Percentiles rank a stretch among this genome's conserved stretches.
phyloP scores from a whole-genome alignment of 2,329 filamentous ascomycete species.

The Calonectria ilicicola region DNA sequence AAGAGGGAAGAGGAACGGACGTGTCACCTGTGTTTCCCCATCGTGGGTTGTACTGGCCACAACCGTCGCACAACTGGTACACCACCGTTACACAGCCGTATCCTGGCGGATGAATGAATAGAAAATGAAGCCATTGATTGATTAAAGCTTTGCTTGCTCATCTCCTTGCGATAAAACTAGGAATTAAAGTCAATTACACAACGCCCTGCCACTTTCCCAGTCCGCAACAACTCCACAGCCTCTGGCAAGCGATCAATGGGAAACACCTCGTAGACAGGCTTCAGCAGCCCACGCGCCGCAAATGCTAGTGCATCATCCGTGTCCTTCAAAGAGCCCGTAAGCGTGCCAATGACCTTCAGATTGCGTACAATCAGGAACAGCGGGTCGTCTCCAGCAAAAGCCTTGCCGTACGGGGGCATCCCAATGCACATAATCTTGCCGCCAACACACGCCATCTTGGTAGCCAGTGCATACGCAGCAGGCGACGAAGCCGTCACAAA shows the following conservation, averaged over 20 bases:
- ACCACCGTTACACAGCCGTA: no score
- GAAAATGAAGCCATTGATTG: no score
- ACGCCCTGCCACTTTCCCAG: background rate
- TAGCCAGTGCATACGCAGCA: background rate
- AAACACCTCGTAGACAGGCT: background rate
- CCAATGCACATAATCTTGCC: conserved; percentile 29
- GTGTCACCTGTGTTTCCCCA: no score
- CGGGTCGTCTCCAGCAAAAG: conserved; percentile 18
- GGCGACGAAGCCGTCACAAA: background rate
- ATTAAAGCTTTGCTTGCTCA: no score
- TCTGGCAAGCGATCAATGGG: background rate
- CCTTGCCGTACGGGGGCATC: conserved; percentile 14
- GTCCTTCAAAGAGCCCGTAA: conserved; percentile 11
- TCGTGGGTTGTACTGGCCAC: no score
- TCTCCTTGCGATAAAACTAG: background rate
- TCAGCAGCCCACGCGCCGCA: background rate
- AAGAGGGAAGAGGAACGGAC: no score
- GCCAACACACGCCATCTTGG: background rate
- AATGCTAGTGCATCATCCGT: background rate
- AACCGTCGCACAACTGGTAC: no score
- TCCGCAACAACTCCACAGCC: background rate
- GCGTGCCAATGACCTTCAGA: conserved; percentile 20
- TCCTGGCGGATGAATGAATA: background rate
- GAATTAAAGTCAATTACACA: background rate
- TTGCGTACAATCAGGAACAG: conserved; percentile 18